A percentile compares a stretch with the other conserved stretches of the same genome.
Conservation (phyloP, 768 basidiomycete genomes). For the Boletales sp. region DNA sequence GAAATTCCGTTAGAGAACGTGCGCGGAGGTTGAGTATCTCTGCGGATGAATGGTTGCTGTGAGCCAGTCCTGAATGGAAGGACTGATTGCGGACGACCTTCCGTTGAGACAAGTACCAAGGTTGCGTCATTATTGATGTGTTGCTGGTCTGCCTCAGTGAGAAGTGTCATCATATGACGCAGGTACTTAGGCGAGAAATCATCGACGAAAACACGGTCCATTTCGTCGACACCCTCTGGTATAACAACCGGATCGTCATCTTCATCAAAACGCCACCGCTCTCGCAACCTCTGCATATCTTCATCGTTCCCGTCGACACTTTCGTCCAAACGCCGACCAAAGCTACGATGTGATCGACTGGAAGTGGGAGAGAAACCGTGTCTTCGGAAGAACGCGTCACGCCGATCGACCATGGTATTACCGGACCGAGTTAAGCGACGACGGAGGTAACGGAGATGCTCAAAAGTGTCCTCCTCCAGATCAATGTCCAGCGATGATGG, state of each 20-base stretch:
- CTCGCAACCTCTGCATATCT: conserved; percentile 43
- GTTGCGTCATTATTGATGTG: conserved; percentile 49
- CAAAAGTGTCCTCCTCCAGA: conserved; percentile 15
- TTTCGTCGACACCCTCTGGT: conserved; percentile 62
- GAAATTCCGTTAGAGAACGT: conserved; percentile 24
- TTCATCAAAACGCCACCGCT: conserved; percentile 66
- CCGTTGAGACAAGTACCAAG: conserved; percentile 38
- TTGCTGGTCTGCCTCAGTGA: conserved; percentile 53
- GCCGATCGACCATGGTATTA: conserved; percentile 71
- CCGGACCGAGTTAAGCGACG: conserved; percentile 83
- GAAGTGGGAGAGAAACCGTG: conserved; percentile 18
- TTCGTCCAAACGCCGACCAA: conserved; percentile 27
- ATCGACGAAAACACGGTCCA: conserved; percentile 65
- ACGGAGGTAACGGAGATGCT: conserved; percentile 44
- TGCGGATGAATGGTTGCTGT: conserved; percentile 27
- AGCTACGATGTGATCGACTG: conserved; percentile 6
- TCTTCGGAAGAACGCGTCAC: conserved; percentile 32
- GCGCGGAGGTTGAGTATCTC: conserved; percentile 23
- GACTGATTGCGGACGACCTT: conserved; percentile 50
- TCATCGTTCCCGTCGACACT: conserved; percentile 29
- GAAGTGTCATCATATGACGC: conserved; percentile 51
- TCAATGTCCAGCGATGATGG: conserved; percentile 23
- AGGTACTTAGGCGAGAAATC: conserved; percentile 64
- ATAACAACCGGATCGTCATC: conserved; percentile 58
- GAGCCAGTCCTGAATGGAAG: conserved; percentile 44